Base-by-base conservation (phyloP, 2,329 filamentous ascomycete species). In the Claviceps lovelessii region DNA sequence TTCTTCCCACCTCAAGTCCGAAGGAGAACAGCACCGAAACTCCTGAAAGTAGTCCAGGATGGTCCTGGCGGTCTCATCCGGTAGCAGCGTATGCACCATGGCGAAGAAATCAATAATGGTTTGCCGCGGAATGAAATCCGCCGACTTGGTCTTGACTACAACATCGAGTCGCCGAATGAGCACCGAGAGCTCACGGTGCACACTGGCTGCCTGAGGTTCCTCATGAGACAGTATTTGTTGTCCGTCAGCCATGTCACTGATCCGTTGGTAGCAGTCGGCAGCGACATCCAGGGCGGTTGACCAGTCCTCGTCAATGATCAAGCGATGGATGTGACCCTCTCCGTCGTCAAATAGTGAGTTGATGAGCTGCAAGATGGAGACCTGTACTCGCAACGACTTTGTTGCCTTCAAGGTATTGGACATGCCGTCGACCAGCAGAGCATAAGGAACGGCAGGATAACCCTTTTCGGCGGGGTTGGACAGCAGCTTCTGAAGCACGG, bases 11-110 rank as follows among this genome's bases (percentile, higher is more conserved):
- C 79, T 73, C 49, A 76, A 68, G 60, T 88, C 84, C 0, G 85
- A 86, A 2, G 86, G 86, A 48, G 84, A 85, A 61, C 86, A 86
- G 61, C 81, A 83, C 49, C 84, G 76, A 59, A 85, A 84, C 53
- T 86, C 80, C 54, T 78, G 76, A 59, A 84, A 86, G 63, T 87
- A 81, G 48, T 81, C 77, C 47, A 89, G 75, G 29, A 88, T 77
- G 11, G 84, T 72, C 49, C 76, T 77, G 1, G 79, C 83, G 9
- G 81, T 79, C 4, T 78, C 77, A 62, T 89, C 82, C 6, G 82
- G 81, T 9, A 89, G 73, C 41, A 80, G 75, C 17, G 72, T 70
- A 54, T 84, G 78, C 17, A 87, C 76, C 29, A 76, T 72, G 35
- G 80, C 74, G 58, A 90, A 82, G 61, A 89, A 85, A 23, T 76